Conservation (phyloP, 768 basidiomycete species). For the Suillus hirtellus region DNA sequence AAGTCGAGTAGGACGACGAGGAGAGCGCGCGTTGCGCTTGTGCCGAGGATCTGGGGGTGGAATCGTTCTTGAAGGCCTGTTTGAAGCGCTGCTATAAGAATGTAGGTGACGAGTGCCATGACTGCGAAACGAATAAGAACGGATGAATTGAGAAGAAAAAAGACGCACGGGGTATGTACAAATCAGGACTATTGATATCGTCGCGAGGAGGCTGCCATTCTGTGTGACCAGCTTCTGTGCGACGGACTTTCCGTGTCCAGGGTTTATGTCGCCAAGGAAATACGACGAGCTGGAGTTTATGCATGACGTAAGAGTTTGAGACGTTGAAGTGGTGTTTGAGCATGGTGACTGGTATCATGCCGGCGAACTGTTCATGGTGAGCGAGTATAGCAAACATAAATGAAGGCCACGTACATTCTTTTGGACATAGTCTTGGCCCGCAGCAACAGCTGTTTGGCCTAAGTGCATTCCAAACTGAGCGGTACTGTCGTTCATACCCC, state of each 20-base stretch:
- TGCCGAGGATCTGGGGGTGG: conserved; percentile 86
- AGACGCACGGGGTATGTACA: conserved; percentile 87
- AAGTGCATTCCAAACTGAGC: conserved; percentile 97
- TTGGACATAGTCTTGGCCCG: conserved; percentile 94
- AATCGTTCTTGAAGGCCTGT: conserved; percentile 83
- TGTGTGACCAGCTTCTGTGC: conserved; percentile 60
- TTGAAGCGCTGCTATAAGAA: conserved; percentile 83
- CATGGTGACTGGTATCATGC: conserved; percentile 70
- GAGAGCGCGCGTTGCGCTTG: conserved; percentile 81
- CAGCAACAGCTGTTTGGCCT: conserved; percentile 86
- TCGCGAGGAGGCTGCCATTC: conserved; percentile 91
- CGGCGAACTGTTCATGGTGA: conserved; percentile 60
- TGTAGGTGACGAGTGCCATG: conserved; percentile 96
- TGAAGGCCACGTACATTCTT: conserved; percentile 66
- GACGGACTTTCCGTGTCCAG: conserved; percentile 70
- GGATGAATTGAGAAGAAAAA: conserved; percentile 3
- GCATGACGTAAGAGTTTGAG: conserved; percentile 91
- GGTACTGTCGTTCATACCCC: conserved; percentile 91
- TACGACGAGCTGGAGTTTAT: conserved; percentile 83
- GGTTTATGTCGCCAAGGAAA: conserved; percentile 95
- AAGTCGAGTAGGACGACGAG: conserved; percentile 89
- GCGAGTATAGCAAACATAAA: conserved; percentile 5
- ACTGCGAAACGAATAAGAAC: conserved; percentile 43
- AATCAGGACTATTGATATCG: conserved; percentile 93
- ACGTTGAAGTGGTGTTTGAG: conserved; percentile 96